A percentile compares a stretch with the other conserved stretches of the same genome.
Conservation (phyloP, 1,284 basidiomycete genomes). For the Mycosarcoma maydis region DNA sequence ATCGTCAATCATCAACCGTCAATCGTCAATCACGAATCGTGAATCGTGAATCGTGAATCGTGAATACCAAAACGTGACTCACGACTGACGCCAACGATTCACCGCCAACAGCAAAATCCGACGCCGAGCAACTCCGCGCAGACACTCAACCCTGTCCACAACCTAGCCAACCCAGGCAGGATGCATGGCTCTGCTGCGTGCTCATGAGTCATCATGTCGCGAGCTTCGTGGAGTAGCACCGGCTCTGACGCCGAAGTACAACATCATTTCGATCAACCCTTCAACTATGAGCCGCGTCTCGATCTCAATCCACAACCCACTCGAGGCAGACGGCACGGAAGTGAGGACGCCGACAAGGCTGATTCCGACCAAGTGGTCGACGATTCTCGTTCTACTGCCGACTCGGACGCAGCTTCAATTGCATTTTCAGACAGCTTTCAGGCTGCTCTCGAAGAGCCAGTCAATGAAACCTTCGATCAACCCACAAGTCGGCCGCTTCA, state of each 20-base stretch:
- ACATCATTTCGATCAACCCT: constrained; percentile 26
- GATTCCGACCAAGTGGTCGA: background rate
- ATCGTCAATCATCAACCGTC: too few species aligned
- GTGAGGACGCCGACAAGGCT: too few species aligned
- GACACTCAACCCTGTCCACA: background rate
- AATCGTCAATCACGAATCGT: too few species aligned
- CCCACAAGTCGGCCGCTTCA: background rate
- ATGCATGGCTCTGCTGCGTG: background rate
- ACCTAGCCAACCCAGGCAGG: background rate
- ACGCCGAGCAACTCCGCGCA: background rate
- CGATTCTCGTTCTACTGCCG: background rate
- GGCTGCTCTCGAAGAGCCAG: background rate
- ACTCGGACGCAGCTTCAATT: background rate
- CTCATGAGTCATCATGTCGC: constrained; percentile 19
- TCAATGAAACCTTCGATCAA: background rate
- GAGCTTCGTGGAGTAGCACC: constrained; percentile 23
- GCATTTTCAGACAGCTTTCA: constrained; percentile 9
- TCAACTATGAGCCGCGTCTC: constrained; percentile 13
- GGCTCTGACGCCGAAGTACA: constrained; percentile 33
- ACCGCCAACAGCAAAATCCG: background rate
- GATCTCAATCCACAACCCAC: background rate
- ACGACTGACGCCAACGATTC: background rate
- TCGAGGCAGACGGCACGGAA: background rate
- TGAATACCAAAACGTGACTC: too few species aligned
- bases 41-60: too few species aligned